These are phyloP conservation scores for Salix suchowensis DNA, from an alignment of 345 rosid genomes.

Conservation along the genomic window DNA sequence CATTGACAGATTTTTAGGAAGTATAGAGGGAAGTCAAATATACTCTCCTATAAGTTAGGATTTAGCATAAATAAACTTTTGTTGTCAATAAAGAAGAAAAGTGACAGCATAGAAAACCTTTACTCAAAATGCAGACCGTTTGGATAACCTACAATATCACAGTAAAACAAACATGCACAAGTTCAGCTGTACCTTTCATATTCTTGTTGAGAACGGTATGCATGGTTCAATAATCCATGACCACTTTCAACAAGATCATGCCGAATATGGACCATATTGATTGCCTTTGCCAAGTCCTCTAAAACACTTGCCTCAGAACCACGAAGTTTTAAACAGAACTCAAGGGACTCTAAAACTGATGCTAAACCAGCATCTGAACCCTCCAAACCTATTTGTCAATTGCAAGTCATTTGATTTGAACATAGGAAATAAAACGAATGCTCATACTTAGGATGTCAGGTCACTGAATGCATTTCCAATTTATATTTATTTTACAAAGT, in stretches of 20 bases:
- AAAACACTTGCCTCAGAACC: constrained; percentile 91
- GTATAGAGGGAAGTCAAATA: no score
- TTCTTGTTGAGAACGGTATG: constrained; percentile 78
- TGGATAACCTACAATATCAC: constrained; percentile 5
- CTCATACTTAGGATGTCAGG: not conserved
- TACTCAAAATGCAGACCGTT: not conserved
- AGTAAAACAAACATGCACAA: not conserved
- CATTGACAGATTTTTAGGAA: no score
- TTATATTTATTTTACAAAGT: not conserved
- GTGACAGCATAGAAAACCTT: not conserved
- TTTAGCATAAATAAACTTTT: not conserved
- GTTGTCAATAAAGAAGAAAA: not conserved
- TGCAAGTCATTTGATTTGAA: not conserved
- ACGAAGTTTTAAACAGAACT: constrained; percentile 79
- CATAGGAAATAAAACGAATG: not conserved
- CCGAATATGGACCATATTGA: constrained; percentile 72
- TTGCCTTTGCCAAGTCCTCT: constrained; percentile 86
- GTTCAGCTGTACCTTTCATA: constrained; percentile 61
- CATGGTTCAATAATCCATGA: constrained; percentile 65
- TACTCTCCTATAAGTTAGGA: no score
- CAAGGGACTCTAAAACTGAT: constrained; percentile 78
- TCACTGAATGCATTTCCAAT: not conserved
- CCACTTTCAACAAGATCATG: constrained; percentile 91
- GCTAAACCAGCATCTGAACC: constrained; percentile 91
- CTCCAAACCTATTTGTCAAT: constrained; percentile 56